These are phyloP conservation scores for Rhynchospora pubera DNA, from an alignment of 176 grass and related monocot species.

Conservation along the genomic window DNA sequence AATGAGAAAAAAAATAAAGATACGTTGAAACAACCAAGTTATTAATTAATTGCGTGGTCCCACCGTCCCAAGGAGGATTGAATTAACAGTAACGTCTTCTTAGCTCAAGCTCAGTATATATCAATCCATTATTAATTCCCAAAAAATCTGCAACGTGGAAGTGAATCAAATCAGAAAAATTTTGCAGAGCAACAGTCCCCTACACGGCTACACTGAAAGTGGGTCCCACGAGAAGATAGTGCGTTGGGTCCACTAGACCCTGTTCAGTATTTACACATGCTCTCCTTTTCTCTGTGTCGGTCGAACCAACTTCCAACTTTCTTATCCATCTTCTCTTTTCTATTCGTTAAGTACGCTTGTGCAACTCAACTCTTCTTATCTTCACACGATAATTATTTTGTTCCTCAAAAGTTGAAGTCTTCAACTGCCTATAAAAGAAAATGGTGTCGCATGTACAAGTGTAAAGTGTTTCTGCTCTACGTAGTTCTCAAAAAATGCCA, in stretches of 20 bases:
- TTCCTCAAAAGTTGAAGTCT: neutral
- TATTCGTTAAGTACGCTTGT: neutral
- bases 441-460: neutral
- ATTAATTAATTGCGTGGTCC: neutral
- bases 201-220: neutral
- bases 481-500: neutral
- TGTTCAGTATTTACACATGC: neutral
- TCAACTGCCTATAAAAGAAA: neutral
- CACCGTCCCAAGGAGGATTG: neutral
- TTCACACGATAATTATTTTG: neutral
- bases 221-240: neutral
- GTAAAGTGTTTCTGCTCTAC: neutral
- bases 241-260: neutral
- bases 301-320: neutral
- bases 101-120: too few species aligned
- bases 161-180: neutral
- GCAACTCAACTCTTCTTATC: neutral
- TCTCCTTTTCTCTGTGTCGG: slow-evolving; percentile 3
- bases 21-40: neutral
- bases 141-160: neutral
- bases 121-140: too few species aligned
- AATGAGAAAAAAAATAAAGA: too few species aligned
- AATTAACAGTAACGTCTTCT: neutral
- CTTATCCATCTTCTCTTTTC: neutral
- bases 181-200: neutral